Percentiles rank a stretch among this genome's conserved stretches.
Conservation (phyloP, 2,329 filamentous ascomycete genomes). For the Penicillium polonicum region DNA sequence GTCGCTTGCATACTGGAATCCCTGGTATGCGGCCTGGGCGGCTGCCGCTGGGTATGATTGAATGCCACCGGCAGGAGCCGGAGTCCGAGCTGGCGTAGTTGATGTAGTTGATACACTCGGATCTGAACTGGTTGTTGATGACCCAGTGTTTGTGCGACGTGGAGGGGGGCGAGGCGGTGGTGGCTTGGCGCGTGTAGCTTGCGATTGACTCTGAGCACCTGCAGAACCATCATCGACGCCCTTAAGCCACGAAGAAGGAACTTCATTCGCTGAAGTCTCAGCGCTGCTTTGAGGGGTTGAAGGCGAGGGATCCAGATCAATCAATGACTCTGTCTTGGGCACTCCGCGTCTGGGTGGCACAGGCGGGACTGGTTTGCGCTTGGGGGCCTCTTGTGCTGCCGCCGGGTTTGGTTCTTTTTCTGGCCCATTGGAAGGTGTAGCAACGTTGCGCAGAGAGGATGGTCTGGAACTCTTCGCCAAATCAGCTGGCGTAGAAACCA, state of each 20-base stretch:
- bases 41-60: constrained; percentile 30
- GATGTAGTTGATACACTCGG: constrained; percentile 12
- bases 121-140: constrained; percentile 19
- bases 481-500: constrained; percentile 30
- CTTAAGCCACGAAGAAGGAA: constrained; percentile 6
- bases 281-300: constrained; percentile 30
- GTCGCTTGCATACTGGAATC: constrained; percentile 34
- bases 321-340: constrained; percentile 18
- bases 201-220: constrained; percentile 6
- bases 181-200: constrained; percentile 23
- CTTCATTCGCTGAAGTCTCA: constrained; percentile 12
- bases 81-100: constrained; percentile 4
- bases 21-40: constrained; percentile 30
- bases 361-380: constrained; percentile 39
- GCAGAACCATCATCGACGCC: constrained; percentile 1
- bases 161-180: constrained; percentile 34
- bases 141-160: constrained; percentile 32
- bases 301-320: constrained; percentile 20
- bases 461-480: neutral
- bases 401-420: neutral
- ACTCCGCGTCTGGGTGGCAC: constrained; percentile 37
- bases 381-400: constrained; percentile 25
- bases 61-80: constrained; percentile 17
- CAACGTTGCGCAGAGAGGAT: constrained; percentile 2
- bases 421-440: neutral